Conservation (phyloP, 2,329 filamentous ascomycete species). For the Fusarium transvaalense region DNA sequence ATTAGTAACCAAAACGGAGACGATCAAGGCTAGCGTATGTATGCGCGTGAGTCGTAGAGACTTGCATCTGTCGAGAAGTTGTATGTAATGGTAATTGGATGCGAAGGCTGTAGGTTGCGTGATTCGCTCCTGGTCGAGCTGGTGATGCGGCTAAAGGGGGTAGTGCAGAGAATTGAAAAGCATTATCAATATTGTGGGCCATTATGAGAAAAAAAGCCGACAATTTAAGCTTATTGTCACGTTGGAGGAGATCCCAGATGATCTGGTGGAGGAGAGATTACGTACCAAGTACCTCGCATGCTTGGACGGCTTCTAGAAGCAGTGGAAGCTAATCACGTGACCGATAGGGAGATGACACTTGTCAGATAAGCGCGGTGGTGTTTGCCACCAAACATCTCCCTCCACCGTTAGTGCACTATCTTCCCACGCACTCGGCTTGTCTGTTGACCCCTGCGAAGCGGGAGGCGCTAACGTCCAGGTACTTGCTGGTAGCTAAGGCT, state of each 20-base stretch:
- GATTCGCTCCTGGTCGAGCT: slow-evolving; percentile 20
- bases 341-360: slow-evolving; percentile 15
- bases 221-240: slow-evolving; percentile 49
- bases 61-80: slow-evolving; percentile 7
- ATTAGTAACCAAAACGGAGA: slow-evolving; percentile 28
- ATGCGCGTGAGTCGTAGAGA: slow-evolving; percentile 25
- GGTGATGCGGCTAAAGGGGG: slow-evolving; percentile 30
- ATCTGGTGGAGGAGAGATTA: slow-evolving; percentile 39
- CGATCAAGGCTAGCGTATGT: slow-evolving; percentile 22
- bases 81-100: slow-evolving; percentile 28
- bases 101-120: not conserved
- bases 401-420: slow-evolving; percentile 31
- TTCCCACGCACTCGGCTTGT: not conserved
- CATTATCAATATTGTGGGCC: slow-evolving; percentile 32
- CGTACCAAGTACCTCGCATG: slow-evolving; percentile 45
- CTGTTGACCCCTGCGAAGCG: slow-evolving; percentile 13
- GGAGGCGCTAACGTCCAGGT: slow-evolving; percentile 31
- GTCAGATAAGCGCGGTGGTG: not conserved
- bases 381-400: not conserved
- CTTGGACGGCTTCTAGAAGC: slow-evolving; percentile 43
- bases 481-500: slow-evolving; percentile 43
- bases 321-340: slow-evolving; percentile 33
- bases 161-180: slow-evolving; percentile 32
- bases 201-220: slow-evolving; percentile 29
- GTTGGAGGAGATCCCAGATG: slow-evolving; percentile 36